Base-by-base conservation (phyloP, 768 basidiomycete genomes). In the Podaxis sp. region DNA sequence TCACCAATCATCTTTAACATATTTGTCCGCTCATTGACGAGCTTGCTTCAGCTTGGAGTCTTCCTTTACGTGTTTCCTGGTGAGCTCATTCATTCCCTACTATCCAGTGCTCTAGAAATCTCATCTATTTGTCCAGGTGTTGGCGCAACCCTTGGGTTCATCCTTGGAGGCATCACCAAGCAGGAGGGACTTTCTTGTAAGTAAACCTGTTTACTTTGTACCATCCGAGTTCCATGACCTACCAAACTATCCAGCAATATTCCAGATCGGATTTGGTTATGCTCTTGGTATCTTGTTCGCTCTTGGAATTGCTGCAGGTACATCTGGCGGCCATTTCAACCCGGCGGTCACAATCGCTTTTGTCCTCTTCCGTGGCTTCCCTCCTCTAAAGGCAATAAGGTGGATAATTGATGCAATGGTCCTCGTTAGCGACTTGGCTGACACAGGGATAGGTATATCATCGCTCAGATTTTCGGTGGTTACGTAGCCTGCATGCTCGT, bases 311-410 rank as follows among this genome's bases (percentile, higher is more conserved):
- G 86, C 82, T 56, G 74, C 73, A 4, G 70, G 81, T 17, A 80
- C 86, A 0, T 88, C 86, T 12, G 85, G 84, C 11, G 83, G 87
- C 22, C 88, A 90, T 67, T 85, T 90, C 70, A 87, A 80, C 58
- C 91, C 90, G 2, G 80, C 82, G 53, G 78, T 90, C 22, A 86
- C 87, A 2, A 74, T 89, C 52, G 72, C 80, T 7, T 73, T 81
- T 48, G 74, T 78, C 17, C 10, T 88, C 13, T 83, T 84, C 77
- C 83, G 75, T 63, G 81, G 80, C 0, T 86, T 88, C 72, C 85
- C 88, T 1, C 58, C 71, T 12, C 57, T 69, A 50, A 89, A 86
- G 61, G 87, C 82, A 3, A 51, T 74, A 28, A 74, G 83, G 87
- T 87, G 44, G 62, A 75, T 48, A 15, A 8, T 33, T 38, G n/a